Conservation (phyloP, 2,329 filamentous ascomycete species). For the Corinectria fuckeliana region DNA sequence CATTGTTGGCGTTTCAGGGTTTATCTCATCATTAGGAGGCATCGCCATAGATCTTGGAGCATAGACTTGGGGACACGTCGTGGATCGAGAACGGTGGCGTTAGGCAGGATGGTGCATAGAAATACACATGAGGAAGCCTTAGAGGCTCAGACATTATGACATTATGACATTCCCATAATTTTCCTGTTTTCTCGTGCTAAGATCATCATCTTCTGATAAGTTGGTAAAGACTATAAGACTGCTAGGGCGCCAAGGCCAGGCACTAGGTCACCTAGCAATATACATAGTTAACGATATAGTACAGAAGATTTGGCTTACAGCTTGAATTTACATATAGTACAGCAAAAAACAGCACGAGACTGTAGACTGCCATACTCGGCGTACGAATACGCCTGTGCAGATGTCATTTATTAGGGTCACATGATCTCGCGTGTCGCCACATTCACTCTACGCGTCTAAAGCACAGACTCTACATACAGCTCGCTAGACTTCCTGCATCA, state of each 20-base stretch:
- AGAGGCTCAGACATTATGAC: neutral
- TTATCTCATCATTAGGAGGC: conserved; percentile 9
- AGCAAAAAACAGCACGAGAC: no score
- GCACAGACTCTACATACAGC: conserved; percentile 3
- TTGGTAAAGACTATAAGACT: no score
- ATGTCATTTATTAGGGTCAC: conserved; percentile 9
- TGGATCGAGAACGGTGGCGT: neutral
- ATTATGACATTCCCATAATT: neutral
- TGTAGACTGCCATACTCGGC: no score
- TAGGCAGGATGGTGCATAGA: neutral
- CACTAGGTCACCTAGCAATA: no score
- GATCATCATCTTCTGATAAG: neutral
- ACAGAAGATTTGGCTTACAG: no score
- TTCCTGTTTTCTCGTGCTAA: neutral
- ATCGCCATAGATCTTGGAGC: neutral
- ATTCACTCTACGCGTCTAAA: conserved; percentile 17
- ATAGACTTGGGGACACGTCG: neutral
- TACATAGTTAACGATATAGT: no score
- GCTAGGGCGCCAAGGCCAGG: no score
- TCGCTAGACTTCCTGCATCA: conserved; percentile 2
- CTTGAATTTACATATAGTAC: no score
- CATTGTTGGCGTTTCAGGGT: conserved; percentile 8
- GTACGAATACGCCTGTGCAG: no score
- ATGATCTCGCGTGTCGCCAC: conserved; percentile 17
- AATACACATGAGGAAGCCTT: neutral